Evolutionary conservation across 306 rosid species (phyloP), one percentile per base, ranked within the genome.

Genomic region (Quercus rubra): DNA sequence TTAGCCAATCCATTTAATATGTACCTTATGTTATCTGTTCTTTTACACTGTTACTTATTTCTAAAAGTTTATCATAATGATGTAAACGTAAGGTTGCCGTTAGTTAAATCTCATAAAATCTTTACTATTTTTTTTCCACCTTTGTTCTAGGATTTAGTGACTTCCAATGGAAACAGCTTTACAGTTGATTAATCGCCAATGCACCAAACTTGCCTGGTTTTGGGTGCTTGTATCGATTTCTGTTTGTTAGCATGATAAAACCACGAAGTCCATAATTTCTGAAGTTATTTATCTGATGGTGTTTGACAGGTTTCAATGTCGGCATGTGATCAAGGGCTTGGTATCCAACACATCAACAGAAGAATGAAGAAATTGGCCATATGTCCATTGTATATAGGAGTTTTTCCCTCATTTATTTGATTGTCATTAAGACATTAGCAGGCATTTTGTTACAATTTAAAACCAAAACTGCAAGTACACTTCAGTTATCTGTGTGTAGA

Each of bases 231-330:
- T 27, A 31, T 35, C 38, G 14, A 59, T 52, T 49, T 20, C 30
- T 62, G 35, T 54, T 62, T 10, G 54, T 49, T 49, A 49, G 54
- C 54, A 12, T 10, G 54, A 49, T 49, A 49, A 49, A 49, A 12
- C 54, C 17, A 12, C 15, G 17, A 49, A 49, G 54, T 49, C 54
- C 70, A 46, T 56, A 51, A 74, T 51, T 41, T 43, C 41, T n/a
- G 31, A 38, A 78, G 67, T 76, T 75, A 78, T 74, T 1, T 76
- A 38, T 70, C 28, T 76, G 70, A 76, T 1, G 27, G 61, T 13
- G 84, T 35, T 31, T 61, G 73, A 19, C 86, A 95, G 99, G 99
- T 95, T 92, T 85, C 99, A 95, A 61, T 95, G 99, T 84, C 91
- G 97, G 51, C 98, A 95, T 70, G 92, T 82, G 56, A 88, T 95